Evolutionary conservation across 2,329 filamentous ascomycete genomes (phyloP).

Genomic region (Blumeria graminis): DNA sequence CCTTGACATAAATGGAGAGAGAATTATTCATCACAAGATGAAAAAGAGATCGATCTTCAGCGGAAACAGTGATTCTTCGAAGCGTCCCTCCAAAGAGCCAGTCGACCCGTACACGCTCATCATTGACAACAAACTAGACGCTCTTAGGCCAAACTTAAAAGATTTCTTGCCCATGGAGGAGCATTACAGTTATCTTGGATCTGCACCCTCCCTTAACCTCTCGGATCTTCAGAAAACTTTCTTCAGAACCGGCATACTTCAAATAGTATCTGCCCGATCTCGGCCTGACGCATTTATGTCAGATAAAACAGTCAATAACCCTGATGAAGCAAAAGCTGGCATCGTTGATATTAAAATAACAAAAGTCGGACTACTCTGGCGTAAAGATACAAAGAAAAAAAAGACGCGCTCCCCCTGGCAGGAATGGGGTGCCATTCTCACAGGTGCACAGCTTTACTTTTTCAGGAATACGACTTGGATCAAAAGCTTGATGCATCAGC

Average conservation of each 20-base stretch:
- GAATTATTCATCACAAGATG: conserved; percentile 44
- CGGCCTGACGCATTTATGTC: conserved; percentile 88
- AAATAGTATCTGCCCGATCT: conserved; percentile 85
- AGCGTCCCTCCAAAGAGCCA: conserved; percentile 50
- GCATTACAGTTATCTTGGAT: conserved; percentile 69
- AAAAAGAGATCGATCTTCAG: conserved; percentile 48
- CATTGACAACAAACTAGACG: conserved; percentile 66
- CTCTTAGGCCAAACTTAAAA: conserved; percentile 60
- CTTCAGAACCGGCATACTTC: conserved; percentile 71
- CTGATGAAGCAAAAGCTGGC: conserved; percentile 66
- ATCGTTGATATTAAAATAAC: conserved; percentile 95
- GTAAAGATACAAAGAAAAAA: conserved; percentile 82
- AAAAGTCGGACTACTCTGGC: conserved; percentile 84
- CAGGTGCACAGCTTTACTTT: conserved; percentile 90
- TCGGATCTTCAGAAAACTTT: conserved; percentile 70
- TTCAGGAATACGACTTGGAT: conserved; percentile 88
- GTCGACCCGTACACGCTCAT: conserved; percentile 92
- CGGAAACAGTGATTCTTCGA: conserved; percentile 35
- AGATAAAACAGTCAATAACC: conserved; percentile 63
- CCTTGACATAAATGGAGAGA: conserved; percentile 52
- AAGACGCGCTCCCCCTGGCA: conserved; percentile 92
- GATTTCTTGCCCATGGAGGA: conserved; percentile 88
- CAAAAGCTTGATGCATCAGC: conserved; percentile 71
- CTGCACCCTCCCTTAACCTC: conserved; percentile 50
- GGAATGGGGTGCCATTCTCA: conserved; percentile 92